Conservation (phyloP, 306 rosid species). For the Sicyos edulis region DNA sequence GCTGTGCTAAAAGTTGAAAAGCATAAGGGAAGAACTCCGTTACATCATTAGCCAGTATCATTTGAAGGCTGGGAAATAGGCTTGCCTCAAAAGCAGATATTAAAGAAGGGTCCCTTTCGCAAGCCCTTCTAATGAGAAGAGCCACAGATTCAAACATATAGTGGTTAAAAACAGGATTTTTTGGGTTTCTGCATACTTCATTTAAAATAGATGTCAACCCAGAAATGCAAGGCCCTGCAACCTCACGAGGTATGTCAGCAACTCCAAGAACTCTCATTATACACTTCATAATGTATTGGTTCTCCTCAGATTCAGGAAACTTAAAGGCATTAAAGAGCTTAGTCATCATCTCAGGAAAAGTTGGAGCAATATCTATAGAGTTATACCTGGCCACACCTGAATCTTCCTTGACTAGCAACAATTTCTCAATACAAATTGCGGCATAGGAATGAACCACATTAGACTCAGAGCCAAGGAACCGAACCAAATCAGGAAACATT, state of each 20-base stretch:
- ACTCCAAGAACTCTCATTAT: slow-evolving; percentile 89
- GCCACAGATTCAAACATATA: slow-evolving; percentile 91
- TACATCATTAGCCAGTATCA: slow-evolving; percentile 67
- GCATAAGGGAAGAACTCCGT: slow-evolving; percentile 93
- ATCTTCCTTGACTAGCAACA: slow-evolving; percentile 75
- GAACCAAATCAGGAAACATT: slow-evolving; percentile 66
- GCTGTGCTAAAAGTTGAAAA: slow-evolving; percentile 86
- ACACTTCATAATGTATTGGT: slow-evolving; percentile 90
- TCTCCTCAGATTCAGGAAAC: slow-evolving; percentile 85
- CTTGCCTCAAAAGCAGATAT: slow-evolving; percentile 63
- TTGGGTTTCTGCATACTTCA: slow-evolving; percentile 88
- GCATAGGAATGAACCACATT: slow-evolving; percentile 96
- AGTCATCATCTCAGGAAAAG: slow-evolving; percentile 59
- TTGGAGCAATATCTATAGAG: slow-evolving; percentile 56
- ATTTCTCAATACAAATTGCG: slow-evolving; percentile 91
- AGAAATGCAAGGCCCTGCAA: slow-evolving; percentile 55
- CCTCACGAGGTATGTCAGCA: slow-evolving; percentile 64
- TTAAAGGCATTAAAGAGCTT: slow-evolving; percentile 74
- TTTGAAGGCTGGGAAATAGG: slow-evolving; percentile 75
- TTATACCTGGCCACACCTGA: slow-evolving; percentile 53
- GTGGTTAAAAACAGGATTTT: slow-evolving; percentile 85
- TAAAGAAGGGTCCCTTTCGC: slow-evolving; percentile 62
- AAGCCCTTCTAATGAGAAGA: slow-evolving; percentile 72
- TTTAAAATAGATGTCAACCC: slow-evolving; percentile 61
- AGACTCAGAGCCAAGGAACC: slow-evolving; percentile 68